These are phyloP conservation scores for Gossypium turneri DNA, from an alignment of 345 rosid species.

Conservation along the genomic window DNA sequence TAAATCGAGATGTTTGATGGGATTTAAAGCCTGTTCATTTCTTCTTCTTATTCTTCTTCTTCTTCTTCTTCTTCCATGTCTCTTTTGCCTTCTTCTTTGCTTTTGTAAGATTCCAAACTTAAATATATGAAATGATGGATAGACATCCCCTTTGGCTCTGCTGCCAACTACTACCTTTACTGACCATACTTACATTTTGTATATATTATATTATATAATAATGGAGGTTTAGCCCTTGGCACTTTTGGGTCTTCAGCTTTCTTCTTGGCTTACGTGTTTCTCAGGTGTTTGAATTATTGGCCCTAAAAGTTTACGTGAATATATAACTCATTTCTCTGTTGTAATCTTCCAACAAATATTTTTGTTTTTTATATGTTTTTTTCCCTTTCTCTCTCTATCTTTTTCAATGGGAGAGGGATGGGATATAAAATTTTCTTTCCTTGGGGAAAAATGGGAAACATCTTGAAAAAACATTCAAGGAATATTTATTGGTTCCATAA, in stretches of 20 bases:
- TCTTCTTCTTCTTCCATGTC: conserved; percentile 24
- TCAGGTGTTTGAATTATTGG: conserved; percentile 44
- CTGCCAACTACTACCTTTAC: conserved; percentile 17
- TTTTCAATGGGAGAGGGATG: background rate
- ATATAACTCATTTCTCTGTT: background rate
- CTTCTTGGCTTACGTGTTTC: conserved; percentile 29
- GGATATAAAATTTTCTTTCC: background rate
- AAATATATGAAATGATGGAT: conserved; percentile 18
- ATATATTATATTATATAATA: too few species aligned
- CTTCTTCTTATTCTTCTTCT: conserved; percentile 36
- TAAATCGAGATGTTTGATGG: conserved; percentile 46
- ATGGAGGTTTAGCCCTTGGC: background rate
- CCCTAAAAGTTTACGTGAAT: conserved; percentile 37
- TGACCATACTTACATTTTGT: conserved; percentile 17
- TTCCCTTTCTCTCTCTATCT: background rate
- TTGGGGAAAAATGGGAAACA: background rate
- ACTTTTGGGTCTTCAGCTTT: conserved; percentile 31
- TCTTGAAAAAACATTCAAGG: background rate
- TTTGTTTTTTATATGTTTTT: background rate
- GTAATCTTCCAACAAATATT: conserved; percentile 27
- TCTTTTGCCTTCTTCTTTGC: conserved; percentile 2
- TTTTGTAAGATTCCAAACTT: conserved; percentile 19
- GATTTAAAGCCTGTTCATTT: conserved; percentile 40
- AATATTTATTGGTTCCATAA: background rate
- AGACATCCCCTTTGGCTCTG: conserved; percentile 26